Percentiles rank a stretch among this genome's conserved stretches.
phyloP scores from a whole-genome alignment of 2,329 filamentous ascomycete species.

The Cladosporium sp. region DNA sequence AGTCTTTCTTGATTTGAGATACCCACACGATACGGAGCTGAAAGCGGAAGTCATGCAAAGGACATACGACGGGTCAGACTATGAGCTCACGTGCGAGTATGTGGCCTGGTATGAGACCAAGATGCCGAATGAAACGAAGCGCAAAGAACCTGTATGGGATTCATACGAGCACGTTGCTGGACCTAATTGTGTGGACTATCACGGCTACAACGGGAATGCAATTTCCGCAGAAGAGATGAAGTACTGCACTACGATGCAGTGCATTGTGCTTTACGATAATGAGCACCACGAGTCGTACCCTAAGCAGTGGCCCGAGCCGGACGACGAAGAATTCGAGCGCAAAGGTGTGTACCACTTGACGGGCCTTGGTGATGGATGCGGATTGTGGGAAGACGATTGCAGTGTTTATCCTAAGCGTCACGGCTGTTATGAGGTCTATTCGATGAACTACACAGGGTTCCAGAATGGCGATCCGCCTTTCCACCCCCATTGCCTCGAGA shows the following conservation, averaged over 20 bases:
- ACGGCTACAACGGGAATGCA: conserved; percentile 13
- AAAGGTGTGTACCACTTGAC: conserved; percentile 6
- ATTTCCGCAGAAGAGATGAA: conserved; percentile 23
- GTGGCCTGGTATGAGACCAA: too few species aligned
- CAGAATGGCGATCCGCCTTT: conserved; percentile 20
- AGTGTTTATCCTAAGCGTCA: conserved; percentile 18
- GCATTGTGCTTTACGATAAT: conserved; percentile 13
- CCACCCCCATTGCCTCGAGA: conserved; percentile 23
- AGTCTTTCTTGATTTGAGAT: not conserved
- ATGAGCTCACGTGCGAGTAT: too few species aligned
- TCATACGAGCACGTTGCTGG: not conserved
- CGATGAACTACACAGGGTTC: not conserved
- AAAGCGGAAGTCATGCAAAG: not conserved
- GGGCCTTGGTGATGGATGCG: conserved; percentile 13
- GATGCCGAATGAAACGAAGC: too few species aligned
- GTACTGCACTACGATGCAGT: conserved; percentile 19
- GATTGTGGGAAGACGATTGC: not conserved
- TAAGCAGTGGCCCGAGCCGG: not conserved
- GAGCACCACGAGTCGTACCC: not conserved
- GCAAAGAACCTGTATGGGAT: too few species aligned
- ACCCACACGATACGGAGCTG: not conserved
- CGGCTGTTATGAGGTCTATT: not conserved
- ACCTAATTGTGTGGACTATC: not conserved
- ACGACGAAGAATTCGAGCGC: conserved; percentile 20
- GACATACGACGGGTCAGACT: too few species aligned